phyloP scores from a whole-genome alignment of 495 filamentous ascomycete genomes.

The Aspergillus wentii region DNA sequence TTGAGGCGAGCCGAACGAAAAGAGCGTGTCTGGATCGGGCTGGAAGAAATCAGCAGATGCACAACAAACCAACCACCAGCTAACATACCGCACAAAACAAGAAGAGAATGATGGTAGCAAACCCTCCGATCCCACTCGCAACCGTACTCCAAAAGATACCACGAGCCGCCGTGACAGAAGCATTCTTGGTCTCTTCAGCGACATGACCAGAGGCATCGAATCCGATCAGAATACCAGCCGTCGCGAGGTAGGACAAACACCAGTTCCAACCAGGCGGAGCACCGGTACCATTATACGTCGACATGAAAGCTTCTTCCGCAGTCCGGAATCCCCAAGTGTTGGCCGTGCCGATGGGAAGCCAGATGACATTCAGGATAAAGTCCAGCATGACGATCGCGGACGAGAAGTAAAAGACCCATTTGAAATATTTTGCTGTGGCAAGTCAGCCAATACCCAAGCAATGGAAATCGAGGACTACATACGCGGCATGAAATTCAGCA shows the following conservation, averaged over 20 bases:
- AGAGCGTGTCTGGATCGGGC: slow-evolving; percentile 32
- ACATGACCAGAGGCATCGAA: slow-evolving; percentile 55
- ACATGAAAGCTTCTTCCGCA: slow-evolving; percentile 51
- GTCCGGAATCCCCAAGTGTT: slow-evolving; percentile 53
- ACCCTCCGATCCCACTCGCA: slow-evolving; percentile 43
- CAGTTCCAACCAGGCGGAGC: slow-evolving; percentile 54
- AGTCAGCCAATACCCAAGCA: too few relatives aligned
- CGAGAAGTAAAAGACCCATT: slow-evolving; percentile 44
- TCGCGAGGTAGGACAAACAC: slow-evolving; percentile 54
- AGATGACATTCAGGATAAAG: slow-evolving; percentile 52
- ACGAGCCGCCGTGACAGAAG: slow-evolving; percentile 46
- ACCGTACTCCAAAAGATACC: slow-evolving; percentile 55
- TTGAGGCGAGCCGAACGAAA: slow-evolving; percentile 45
- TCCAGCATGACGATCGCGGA: slow-evolving; percentile 46
- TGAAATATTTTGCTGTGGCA: slow-evolving; percentile 18
- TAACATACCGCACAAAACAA: slow-evolving; percentile 47
- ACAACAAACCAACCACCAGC: background rate
- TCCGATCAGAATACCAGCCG: slow-evolving; percentile 54
- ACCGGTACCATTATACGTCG: slow-evolving; percentile 53
- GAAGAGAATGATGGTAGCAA: slow-evolving; percentile 50
- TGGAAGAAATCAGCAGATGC: slow-evolving; percentile 9
- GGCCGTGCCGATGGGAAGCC: slow-evolving; percentile 49
- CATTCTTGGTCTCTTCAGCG: slow-evolving; percentile 54
- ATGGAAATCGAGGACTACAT: slow-evolving; percentile 11
- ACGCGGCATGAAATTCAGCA: slow-evolving; percentile 43